Base-by-base conservation (phyloP, 2,329 filamentous ascomycete genomes). In the Neurospora crassa region DNA sequence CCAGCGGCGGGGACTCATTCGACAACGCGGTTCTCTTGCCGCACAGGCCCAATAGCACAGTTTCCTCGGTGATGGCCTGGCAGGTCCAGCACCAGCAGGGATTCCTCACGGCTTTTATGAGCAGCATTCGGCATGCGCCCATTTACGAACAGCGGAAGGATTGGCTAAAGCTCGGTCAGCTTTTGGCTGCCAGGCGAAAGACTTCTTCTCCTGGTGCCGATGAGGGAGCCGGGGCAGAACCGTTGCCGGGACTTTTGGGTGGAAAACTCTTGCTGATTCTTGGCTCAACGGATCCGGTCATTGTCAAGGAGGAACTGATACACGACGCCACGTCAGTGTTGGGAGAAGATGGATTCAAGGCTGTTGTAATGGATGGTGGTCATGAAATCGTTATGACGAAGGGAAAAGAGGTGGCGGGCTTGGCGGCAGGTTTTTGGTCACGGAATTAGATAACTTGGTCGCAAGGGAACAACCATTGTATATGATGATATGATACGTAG, bases 61-160 rank as follows among this genome's bases (percentile, higher is more conserved):
- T 92, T 3, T 86, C 88, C 0, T 83, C 84, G 3, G 87, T 91
- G 0, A 88, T 93, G 68, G 80, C 82, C 67, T 94, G 92, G 90
- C 92, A 95, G 79, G 81, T 93, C 24, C 81, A 84, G 43, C 77
- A 86, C 40, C 91, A 95, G 78, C 77, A 79, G 1, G 92, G 91
- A 0, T 94, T 93, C 76, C 82, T 93, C 5, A 82, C 84, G 2
- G 87, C 91, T 0, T 94, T 94, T 76, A 86, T 93, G 76, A 91
- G 88, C 71, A 89, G 87, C 40, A 90, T 95, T 75, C 85, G 89
- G 24, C 81, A 91, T 76, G 90, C 89, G 1, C 92, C 92, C 0
- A 88, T 94, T 29, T 88, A 90, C 73, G 85, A 86, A 14, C 86
- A 91, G 74, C 85, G 89, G 70, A 82, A 84, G 45, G 83, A 88